A percentile compares a stretch with the other conserved stretches of the same genome.
These are phyloP conservation scores for Pulicaria dysenterica DNA, from an alignment of 129 eudicot species.

Conservation along the genomic window DNA sequence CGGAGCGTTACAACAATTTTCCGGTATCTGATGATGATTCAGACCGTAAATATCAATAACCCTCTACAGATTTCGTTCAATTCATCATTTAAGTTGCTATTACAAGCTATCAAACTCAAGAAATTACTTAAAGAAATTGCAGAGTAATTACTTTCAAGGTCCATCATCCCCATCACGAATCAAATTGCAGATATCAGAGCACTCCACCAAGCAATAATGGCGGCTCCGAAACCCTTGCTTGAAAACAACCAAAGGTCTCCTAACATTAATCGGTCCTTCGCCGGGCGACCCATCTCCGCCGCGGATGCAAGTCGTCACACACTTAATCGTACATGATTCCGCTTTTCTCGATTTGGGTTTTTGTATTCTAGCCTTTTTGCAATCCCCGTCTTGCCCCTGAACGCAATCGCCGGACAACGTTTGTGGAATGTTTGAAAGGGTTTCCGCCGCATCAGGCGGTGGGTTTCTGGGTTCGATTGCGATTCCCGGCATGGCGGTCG, in stretches of 20 bases:
- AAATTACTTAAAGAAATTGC: not conserved
- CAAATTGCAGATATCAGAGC: slow-evolving; percentile 93
- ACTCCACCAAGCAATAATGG: slow-evolving; percentile 86
- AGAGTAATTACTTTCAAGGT: slow-evolving; percentile 34
- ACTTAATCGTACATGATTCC: slow-evolving; percentile 75
- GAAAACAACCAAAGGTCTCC: slow-evolving; percentile 87
- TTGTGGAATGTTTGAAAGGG: slow-evolving; percentile 77
- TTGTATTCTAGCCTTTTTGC: slow-evolving; percentile 71
- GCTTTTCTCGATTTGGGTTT: slow-evolving; percentile 87
- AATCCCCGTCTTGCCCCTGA: slow-evolving; percentile 45
- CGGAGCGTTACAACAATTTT: no score
- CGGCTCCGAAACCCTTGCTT: slow-evolving; percentile 90
- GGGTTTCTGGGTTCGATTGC: slow-evolving; percentile 43
- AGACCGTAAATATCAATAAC: slow-evolving; percentile 6
- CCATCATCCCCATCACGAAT: slow-evolving; percentile 91
- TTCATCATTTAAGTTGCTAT: slow-evolving; percentile 14
- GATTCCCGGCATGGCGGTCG: slow-evolving; percentile 37
- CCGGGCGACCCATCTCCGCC: slow-evolving; percentile 95
- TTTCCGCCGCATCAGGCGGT: slow-evolving; percentile 59
- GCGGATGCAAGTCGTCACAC: slow-evolving; percentile 76
- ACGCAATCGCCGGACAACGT: slow-evolving; percentile 64
- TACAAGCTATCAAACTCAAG: slow-evolving; percentile 17
- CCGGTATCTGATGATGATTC: no score
- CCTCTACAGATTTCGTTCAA: slow-evolving; percentile 22
- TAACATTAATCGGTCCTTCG: slow-evolving; percentile 82